A percentile compares a stretch with the other conserved stretches of the same genome.
These are phyloP conservation scores for Sphagnum tenellum DNA, from an alignment of 225 moss, liverwort and hornwort genomes.

Conservation along the genomic window DNA sequence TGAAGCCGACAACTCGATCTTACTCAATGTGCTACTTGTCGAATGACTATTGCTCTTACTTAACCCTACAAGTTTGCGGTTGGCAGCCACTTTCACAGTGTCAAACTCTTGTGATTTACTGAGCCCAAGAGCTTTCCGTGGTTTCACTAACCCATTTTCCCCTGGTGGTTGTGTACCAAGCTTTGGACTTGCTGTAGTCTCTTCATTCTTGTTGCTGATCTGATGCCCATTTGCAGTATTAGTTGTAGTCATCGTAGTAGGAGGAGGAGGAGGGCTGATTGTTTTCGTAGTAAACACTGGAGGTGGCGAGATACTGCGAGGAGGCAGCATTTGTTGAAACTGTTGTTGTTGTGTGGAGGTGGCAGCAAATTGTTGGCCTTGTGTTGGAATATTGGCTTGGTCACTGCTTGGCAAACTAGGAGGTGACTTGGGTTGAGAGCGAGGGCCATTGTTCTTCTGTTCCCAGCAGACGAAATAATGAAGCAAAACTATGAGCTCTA, in stretches of 20 bases:
- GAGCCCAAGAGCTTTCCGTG: slow-evolving; percentile 24
- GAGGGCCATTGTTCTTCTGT: slow-evolving; percentile 17
- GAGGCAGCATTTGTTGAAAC: too few relatives aligned
- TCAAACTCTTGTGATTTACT: slow-evolving; percentile 67
- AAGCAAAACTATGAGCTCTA: slow-evolving; percentile 58
- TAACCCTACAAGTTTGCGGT: slow-evolving; percentile 21
- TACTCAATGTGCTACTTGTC: slow-evolving; percentile 19
- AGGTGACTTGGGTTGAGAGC: slow-evolving; percentile 23
- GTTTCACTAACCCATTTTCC: slow-evolving; percentile 16
- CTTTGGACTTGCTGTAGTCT: slow-evolving; percentile 8
- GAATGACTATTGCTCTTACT: slow-evolving; percentile 64
- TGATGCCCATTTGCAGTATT: slow-evolving; percentile 4
- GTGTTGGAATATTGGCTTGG: slow-evolving; percentile 8
- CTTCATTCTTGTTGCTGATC: too few relatives aligned
- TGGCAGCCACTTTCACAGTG: slow-evolving; percentile 11
- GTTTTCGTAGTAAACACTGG: too few relatives aligned
- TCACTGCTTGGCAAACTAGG: slow-evolving; percentile 1
- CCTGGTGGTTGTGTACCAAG: slow-evolving; percentile 53
- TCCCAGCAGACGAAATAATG: slow-evolving; percentile 52
- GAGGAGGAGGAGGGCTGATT: too few relatives aligned
- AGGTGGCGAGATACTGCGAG: too few relatives aligned
- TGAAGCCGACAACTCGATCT: slow-evolving; percentile 15
- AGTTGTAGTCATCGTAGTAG: too few relatives aligned
- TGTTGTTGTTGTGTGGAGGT: slow-evolving; percentile 6
- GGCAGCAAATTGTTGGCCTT: slow-evolving; percentile 24